Evolutionary conservation across 1,139 yeast genomes (phyloP), one percentile per base, ranked within the genome.

Genomic region (Fermentozyma sake): DNA sequence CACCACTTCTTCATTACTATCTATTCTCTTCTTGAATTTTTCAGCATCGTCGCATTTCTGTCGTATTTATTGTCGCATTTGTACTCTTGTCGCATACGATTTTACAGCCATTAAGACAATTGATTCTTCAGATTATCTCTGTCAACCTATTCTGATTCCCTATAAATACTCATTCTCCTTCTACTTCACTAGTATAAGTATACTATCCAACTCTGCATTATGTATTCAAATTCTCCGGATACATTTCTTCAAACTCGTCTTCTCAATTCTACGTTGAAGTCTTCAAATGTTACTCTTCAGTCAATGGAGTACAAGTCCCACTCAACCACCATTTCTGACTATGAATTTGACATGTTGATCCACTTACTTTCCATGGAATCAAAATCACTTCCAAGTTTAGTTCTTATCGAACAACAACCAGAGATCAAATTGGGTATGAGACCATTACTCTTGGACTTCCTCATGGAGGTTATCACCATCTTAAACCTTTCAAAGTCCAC

Each of bases 381-480:
- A 11, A 39, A 42, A 21, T 55, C 67, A 1, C 34, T 52, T 18
- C 72, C 73, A 18, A 58, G 51, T 35, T 50, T 66, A 29, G 40
- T 55, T 27, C 52, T 68, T 32, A 68, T 68, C 33, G 69, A 65
- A 40, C 72, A 67, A 43, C 75, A 68, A 44, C 75, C 74, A 3
- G 74, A 68, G 38, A 68, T 68, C 45, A 67, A 61, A 37, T 47
- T 68, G 31, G 62, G 64, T 28, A 68, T 68, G 75, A 49, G 75
- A 29, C 74, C 74, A 4, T 50, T 67, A 31, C 55, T 73, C 29
- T 53, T 74, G 26, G 77, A 72, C 46, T 71, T 72, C 33, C 50
- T 74, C 31, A 64, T 71, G 66, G 79, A 73, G 39, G 76, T 72
- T 18, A 63, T 65, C 34, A 67, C 64, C 39, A 68, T 68, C 45